A percentile compares a stretch with the other conserved stretches of the same genome.
These are phyloP conservation scores for Pontederia paniculata DNA, from an alignment of 176 grass and related monocot species.

Conservation along the genomic window DNA sequence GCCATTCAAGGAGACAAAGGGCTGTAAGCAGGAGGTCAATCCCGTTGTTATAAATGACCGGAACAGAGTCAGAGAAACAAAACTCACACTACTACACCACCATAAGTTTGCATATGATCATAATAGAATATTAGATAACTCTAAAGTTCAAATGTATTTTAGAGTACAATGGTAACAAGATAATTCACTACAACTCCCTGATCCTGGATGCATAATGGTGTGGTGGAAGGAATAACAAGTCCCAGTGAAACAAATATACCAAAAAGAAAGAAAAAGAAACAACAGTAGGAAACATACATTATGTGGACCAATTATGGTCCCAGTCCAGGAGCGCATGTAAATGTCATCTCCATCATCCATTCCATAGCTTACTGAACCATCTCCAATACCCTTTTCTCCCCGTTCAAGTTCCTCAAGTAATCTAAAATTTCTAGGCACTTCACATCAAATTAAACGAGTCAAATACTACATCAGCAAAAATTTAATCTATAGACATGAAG, in stretches of 20 bases:
- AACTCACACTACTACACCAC: background rate
- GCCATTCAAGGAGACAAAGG: no score
- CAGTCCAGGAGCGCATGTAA: conserved; percentile 80
- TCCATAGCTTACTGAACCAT: conserved; percentile 44
- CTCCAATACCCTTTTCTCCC: conserved; percentile 45
- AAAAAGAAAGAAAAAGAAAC: background rate
- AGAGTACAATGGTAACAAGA: no score
- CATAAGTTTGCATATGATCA: background rate
- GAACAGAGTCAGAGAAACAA: background rate
- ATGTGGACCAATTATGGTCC: conserved; percentile 48
- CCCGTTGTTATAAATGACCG: no score
- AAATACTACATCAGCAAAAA: no score
- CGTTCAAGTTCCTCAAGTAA: conserved; percentile 54
- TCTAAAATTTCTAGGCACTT: conserved; percentile 40
- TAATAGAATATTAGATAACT: no score
- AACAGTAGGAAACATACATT: conserved; percentile 20
- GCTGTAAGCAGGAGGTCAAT: no score
- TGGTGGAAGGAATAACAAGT: background rate
- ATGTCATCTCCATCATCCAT: conserved; percentile 61
- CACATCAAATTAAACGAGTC: background rate
- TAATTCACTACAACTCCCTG: no score
- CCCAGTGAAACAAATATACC: background rate
- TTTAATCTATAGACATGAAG: no score
- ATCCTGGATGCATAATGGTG: background rate
- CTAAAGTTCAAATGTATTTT: no score